Evolutionary conservation across 352 stramenopile genomes (phyloP).

Genomic region (Phytophthora multivora): DNA sequence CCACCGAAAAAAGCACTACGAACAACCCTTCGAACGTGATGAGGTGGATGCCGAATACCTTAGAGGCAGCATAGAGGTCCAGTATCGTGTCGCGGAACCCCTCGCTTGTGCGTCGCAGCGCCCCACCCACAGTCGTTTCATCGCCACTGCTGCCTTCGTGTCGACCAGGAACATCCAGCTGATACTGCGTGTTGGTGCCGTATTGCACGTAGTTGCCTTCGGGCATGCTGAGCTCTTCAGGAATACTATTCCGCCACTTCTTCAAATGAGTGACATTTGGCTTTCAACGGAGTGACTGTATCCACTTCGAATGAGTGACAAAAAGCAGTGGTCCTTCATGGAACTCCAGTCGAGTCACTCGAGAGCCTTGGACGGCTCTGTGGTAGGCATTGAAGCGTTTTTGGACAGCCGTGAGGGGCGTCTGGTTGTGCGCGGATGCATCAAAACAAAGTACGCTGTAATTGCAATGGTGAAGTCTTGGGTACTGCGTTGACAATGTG

Average conservation of each 20-base stretch:
- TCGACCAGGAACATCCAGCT: background rate
- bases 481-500: too few relatives aligned
- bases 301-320: background rate
- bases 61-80: slow-evolving; percentile 78
- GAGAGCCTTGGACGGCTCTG: slow-evolving; percentile 10
- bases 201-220: slow-evolving; percentile 22
- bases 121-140: slow-evolving; percentile 14
- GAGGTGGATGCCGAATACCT: slow-evolving; percentile 79
- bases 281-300: background rate
- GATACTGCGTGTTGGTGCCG: slow-evolving; percentile 8
- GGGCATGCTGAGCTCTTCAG: slow-evolving; percentile 1
- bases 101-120: slow-evolving; percentile 41
- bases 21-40: slow-evolving; percentile 82
- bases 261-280: background rate
- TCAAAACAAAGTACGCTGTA: slow-evolving; percentile 56
- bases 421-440: slow-evolving; percentile 31
- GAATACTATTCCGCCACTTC: background rate
- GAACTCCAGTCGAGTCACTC: background rate
- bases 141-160: slow-evolving; percentile 8
- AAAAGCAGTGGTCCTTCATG: background rate
- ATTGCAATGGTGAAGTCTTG: background rate
- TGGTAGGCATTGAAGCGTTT: slow-evolving; percentile 60
- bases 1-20: slow-evolving; percentile 64
- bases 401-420: slow-evolving; percentile 19
- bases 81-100: slow-evolving; percentile 64